Conservation (phyloP, 2,329 filamentous ascomycete species). For the Coniochaeta sp. region DNA sequence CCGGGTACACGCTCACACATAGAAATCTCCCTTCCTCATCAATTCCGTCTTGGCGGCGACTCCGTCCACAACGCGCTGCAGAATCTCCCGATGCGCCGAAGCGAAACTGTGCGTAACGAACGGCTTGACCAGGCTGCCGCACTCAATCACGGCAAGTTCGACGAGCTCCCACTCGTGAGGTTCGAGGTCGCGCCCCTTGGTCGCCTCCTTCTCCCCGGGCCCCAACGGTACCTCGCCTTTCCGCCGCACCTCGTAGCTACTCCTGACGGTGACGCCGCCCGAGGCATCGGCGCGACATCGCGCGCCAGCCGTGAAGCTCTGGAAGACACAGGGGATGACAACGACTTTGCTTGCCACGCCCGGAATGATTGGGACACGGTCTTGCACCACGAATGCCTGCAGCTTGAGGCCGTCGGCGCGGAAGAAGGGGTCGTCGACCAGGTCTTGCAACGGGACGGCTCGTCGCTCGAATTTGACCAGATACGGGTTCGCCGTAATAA, state of each 20-base stretch:
- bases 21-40: not conserved
- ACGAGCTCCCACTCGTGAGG: slow-evolving; percentile 23
- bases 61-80: slow-evolving; percentile 20
- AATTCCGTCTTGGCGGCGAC: slow-evolving; percentile 1
- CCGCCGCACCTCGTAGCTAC: slow-evolving; percentile 23
- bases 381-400: slow-evolving; percentile 22
- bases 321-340: slow-evolving; percentile 34
- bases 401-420: slow-evolving; percentile 20
- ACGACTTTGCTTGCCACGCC: slow-evolving; percentile 30
- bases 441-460: slow-evolving; percentile 21
- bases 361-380: slow-evolving; percentile 31
- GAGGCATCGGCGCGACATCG: slow-evolving; percentile 34
- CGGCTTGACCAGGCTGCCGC: slow-evolving; percentile 22
- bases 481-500: slow-evolving; percentile 32
- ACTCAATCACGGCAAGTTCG: slow-evolving; percentile 24
- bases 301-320: slow-evolving; percentile 30
- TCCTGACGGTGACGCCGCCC: slow-evolving; percentile 35
- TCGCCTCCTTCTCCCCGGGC: slow-evolving; percentile 5
- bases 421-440: slow-evolving; percentile 35
- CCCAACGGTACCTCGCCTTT: slow-evolving; percentile 10
- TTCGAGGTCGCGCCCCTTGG: not conserved
- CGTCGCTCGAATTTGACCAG: slow-evolving; percentile 28
- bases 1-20: not conserved
- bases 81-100: slow-evolving; percentile 21
- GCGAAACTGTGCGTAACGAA: slow-evolving; percentile 25